Evolutionary conservation across 1,284 basidiomycete genomes (phyloP), one percentile per base, ranked within the genome.

Genomic region (Rhizopogon parksii): DNA sequence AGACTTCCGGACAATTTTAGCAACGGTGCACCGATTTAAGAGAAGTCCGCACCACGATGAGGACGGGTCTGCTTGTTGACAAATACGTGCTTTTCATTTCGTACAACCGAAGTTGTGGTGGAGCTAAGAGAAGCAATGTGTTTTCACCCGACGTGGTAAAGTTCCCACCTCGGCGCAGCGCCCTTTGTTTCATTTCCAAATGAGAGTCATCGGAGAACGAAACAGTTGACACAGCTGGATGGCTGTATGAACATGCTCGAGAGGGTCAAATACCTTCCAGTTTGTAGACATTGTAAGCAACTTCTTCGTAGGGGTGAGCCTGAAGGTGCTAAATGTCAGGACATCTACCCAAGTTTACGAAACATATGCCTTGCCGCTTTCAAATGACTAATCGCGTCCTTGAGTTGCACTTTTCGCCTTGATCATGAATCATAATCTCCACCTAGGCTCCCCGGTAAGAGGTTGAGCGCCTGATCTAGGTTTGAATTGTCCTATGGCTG

Each of bases 251-350:
- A 15, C 35, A 15, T 36, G 35, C 35, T 8, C 35, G 35, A 36
- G 14, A 6, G 30, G 4, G 17, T 52, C 36, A 76, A 49, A 76
- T 64, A 50, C 73, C 69, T 60, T 79, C 74, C 3, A 77, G 59
- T 36, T 69, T 74, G 61, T 80, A 77, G 4, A 82, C 74, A 55
- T 80, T 77, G 53, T 77, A 80, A 5, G 74, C 76, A 47, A 79
- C 76, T 60, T 79, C 74, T 62, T 81, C 78, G 56, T 81, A 80
- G 12, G 77, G 78, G 62, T 80, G 79, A 7, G 74, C 68, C 53
- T 59, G 47, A 51, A 38, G 19, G 9, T 9, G 21, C 4, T 24
- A 24, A 24, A 24, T 24, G 39, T 21, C 14, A 35, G 2, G 40
- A 27, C 15, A 17, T 6, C 6, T 27, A 30, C 32, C 9, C 15